Evolutionary conservation across 345 rosid genomes (phyloP), one percentile per base, ranked within the genome.

Genomic region (Murraya paniculata): DNA sequence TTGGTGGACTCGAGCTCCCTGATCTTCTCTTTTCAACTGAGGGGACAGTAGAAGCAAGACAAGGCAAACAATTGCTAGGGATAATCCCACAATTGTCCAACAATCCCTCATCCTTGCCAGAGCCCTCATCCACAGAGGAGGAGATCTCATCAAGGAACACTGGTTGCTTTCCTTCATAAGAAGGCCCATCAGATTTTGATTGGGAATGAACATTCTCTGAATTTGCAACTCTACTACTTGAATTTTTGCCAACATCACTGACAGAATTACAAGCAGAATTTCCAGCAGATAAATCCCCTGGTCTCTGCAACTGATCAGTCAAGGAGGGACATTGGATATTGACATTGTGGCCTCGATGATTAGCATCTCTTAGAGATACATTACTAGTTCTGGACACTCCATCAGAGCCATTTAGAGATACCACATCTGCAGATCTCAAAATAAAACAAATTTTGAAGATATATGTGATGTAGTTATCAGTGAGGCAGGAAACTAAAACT

Each of bases 1-100:
- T 84, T 2, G 94, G 89, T 33, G 97, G 92, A 75, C 92, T 91
- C n/a, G 93, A 85, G 86, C 85, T 86, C 58, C 88, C 84, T 22
- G 94, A 82, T 81, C 86, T 86, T 88, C 91, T 89, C 87, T 93
- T 95, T 18, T 95, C 99, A 78, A 86, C 79, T 9, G 94, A 79
- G 38, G 94, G 85, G 67, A 81, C 88, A 30, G 89, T 85, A 39
- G 98, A 86, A 84, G 88, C 85, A 75, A 95, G 88, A 86, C 92
- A 93, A 76, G 99, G 98, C 88, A 95, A 85, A 85, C 99, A 95
- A 62, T 86, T 86, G 79, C 85, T 82, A 0, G 93, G 96, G 75
- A 93, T 86, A 72, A 92, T 85, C 60, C 99, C 92, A 73, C 98
- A 92, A 78, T 85, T 84, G 65, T 88, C 90, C 81, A 83, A 69